A percentile compares a stretch with the other conserved stretches of the same genome.
These are phyloP conservation scores for Phoma herbarum DNA, from an alignment of 2,329 filamentous ascomycete species.

Conservation along the genomic window DNA sequence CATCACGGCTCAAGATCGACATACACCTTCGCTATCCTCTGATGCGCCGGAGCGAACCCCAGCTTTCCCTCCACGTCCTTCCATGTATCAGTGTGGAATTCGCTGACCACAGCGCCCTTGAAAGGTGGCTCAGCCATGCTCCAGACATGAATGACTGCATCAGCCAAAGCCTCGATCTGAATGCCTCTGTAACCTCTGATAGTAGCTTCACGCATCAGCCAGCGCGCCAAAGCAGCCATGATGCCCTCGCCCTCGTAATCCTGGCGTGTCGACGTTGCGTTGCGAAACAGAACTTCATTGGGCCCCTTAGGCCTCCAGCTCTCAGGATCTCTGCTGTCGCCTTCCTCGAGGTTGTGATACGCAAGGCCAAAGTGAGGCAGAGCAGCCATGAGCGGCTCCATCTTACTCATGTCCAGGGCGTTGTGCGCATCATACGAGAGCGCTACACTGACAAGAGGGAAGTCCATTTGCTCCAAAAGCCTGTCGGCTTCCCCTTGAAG, in stretches of 20 bases:
- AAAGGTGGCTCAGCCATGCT: conserved; percentile 36
- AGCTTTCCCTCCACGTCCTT: conserved; percentile 36
- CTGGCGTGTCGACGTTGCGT: conserved; percentile 48
- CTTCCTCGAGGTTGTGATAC: conserved; percentile 32
- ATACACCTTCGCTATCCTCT: conserved; percentile 36
- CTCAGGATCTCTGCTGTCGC: conserved; percentile 35
- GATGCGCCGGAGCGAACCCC: conserved; percentile 37
- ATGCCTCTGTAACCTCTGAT: conserved; percentile 45
- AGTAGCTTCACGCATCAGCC: conserved; percentile 50
- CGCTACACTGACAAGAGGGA: conserved; percentile 51
- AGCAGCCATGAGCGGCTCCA: conserved; percentile 31
- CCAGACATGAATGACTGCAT: conserved; percentile 46
- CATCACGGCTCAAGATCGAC: conserved; percentile 36
- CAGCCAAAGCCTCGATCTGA: conserved; percentile 48
- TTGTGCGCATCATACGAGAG: conserved; percentile 47
- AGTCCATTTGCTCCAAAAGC: conserved; percentile 51
- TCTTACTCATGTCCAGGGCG: conserved; percentile 35
- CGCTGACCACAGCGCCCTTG: conserved; percentile 31
- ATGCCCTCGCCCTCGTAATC: conserved; percentile 48
- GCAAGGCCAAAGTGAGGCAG: conserved; percentile 38
- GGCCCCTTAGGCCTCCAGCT: conserved; percentile 41
- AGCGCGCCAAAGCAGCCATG: conserved; percentile 49
- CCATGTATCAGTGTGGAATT: conserved; percentile 35
- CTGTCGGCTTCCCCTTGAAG: conserved; percentile 31
- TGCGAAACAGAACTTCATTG: conserved; percentile 48